Percentiles rank a stretch among this genome's conserved stretches.
Conservation (phyloP, 176 grass and related monocot genomes). For the Juncus inflexus region DNA sequence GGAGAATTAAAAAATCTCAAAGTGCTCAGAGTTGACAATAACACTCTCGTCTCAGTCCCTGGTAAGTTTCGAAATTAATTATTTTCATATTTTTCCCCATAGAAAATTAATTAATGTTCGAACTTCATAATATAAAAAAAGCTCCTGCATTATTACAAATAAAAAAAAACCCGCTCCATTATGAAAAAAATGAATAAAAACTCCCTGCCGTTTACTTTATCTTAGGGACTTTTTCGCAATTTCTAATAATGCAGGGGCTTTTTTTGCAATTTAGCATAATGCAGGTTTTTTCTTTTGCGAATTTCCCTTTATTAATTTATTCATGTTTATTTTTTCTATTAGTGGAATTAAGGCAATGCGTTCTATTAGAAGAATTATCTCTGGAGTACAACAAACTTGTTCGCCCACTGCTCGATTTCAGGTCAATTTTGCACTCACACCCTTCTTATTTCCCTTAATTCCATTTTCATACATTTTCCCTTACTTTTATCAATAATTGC, state of each 20-base stretch:
- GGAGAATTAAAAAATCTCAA: slow-evolving; percentile 81
- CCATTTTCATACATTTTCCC: slow-evolving; percentile 8
- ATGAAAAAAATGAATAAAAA: too few species aligned
- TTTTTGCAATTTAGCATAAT: too few species aligned
- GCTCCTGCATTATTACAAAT: too few species aligned
- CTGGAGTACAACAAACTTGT: slow-evolving; percentile 94
- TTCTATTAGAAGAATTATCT: slow-evolving; percentile 87
- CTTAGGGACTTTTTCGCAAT: not conserved
- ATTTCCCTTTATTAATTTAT: slow-evolving; percentile 20
- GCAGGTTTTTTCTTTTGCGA: too few species aligned
- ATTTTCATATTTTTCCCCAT: not conserved
- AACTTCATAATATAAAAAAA: not conserved
- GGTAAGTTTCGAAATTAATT: slow-evolving; percentile 46
- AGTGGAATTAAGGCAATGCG: slow-evolving; percentile 85
- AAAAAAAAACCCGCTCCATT: too few species aligned
- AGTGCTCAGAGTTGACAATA: slow-evolving; percentile 76
- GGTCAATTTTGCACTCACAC: slow-evolving; percentile 44
- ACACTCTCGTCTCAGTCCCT: slow-evolving; percentile 91
- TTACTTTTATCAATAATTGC: slow-evolving; percentile 43
- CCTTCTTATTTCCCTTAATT: slow-evolving; percentile 23
- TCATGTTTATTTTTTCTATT: not conserved
- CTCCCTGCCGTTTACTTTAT: not conserved
- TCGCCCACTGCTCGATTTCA: slow-evolving; percentile 96
- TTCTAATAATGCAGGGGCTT: not conserved
- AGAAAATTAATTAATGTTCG: not conserved